These are phyloP conservation scores for Strobilomyces confusus DNA, from an alignment of 768 basidiomycete species.

Conservation along the genomic window DNA sequence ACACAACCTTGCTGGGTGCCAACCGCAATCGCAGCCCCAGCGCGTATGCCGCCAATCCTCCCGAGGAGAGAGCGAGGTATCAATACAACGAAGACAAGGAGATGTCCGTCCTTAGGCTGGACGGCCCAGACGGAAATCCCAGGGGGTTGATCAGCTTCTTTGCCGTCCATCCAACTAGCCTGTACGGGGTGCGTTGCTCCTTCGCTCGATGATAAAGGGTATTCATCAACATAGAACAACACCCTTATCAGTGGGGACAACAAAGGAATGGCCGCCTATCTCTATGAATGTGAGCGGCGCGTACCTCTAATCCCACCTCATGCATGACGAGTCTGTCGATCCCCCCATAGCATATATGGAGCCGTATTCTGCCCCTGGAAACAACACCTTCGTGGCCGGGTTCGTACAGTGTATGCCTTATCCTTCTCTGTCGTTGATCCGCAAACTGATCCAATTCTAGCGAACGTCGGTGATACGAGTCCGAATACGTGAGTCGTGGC, in stretches of 20 bases:
- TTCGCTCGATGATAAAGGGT: neutral
- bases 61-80: slow-evolving; percentile 62
- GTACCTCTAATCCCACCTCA: neutral
- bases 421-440: neutral
- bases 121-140: slow-evolving; percentile 52
- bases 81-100: slow-evolving; percentile 72
- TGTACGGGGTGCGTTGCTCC: slow-evolving; percentile 57
- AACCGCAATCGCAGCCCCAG: slow-evolving; percentile 75
- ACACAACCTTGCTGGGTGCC: slow-evolving; percentile 62
- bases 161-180: slow-evolving; percentile 74
- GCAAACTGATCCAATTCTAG: slow-evolving; percentile 31
- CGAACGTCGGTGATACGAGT: slow-evolving; percentile 78
- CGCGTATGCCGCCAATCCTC: slow-evolving; percentile 74
- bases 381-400: slow-evolving; percentile 66
- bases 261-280: slow-evolving; percentile 81
- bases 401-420: slow-evolving; percentile 61
- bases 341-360: slow-evolving; percentile 50
- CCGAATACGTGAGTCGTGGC: slow-evolving; percentile 64
- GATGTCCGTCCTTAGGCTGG: slow-evolving; percentile 63
- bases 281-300: slow-evolving; percentile 59
- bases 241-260: slow-evolving; percentile 79
- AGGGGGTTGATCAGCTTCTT: slow-evolving; percentile 73
- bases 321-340: neutral
- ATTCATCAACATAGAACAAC: slow-evolving; percentile 52
- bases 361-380: slow-evolving; percentile 63